Base-by-base conservation (phyloP, 2,329 filamentous ascomycete species). In the Alternaria alternata region DNA sequence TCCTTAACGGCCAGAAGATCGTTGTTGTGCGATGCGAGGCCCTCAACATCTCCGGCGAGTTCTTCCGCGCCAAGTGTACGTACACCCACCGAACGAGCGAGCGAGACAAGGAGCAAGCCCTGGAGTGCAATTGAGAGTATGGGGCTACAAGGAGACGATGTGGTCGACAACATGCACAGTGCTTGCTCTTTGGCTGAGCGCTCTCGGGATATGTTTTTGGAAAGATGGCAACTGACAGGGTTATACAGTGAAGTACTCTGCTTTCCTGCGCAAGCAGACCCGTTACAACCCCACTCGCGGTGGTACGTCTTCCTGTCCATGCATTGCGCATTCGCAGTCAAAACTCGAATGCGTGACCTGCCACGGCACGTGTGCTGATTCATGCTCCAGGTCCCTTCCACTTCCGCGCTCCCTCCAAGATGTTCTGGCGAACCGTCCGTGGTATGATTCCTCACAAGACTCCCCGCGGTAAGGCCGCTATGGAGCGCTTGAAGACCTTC, bases 361-460 rank as follows among this genome's bases (percentile, higher is more conserved):
- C 24, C 42, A 24, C 51, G n/a, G 42, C 36, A 22, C 58, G 47
- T 42, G 32, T 39, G 54, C 68, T 74, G 56, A 73, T 56, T 18
- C 22, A 11, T 5, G 75, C 76, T 54, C 63, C 78, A 93, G 91
- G 94, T 87, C 95, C 95, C 84, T 99, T 98, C 93, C 95, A 99
- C 87, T 98, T 97, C 93, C 95, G 95, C 83, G 93, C 94, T 78
- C 95, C 95, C 70, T 96, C 94, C 79, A 92, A 96, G 85, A 97
- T 99, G 88, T 97, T 99, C 91, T 99, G 97, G 92, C 97, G 97
- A 91, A 93, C 95, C 82, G 93, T 99, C 86, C 94, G 95, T 84
- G 95, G 95, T 84, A 99, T 99, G 95, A 96, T 99, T 76, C 95
- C 95, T 81, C 95, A 99, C 93, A 99, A 99, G 92, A 99, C 95